Conservation (phyloP, 1,139 yeast species). For the Suhomyces coccinellae region DNA sequence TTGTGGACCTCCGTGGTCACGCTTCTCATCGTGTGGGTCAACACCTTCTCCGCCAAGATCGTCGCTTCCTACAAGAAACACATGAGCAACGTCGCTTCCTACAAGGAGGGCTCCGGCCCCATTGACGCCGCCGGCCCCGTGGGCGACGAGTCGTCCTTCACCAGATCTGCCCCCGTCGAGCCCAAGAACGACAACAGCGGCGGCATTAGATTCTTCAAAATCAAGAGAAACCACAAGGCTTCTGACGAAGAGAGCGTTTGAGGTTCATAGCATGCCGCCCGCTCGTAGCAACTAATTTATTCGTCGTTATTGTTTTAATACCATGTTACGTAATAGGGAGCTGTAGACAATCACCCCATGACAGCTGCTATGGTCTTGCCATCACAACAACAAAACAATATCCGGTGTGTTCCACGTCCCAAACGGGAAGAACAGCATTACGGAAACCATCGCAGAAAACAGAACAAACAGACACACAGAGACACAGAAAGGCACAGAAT, state of each 20-base stretch:
- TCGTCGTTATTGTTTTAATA: constrained; percentile 5
- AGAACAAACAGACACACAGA: no score
- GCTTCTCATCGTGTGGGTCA: constrained; percentile 52
- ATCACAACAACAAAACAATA: no score
- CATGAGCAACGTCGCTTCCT: constrained; percentile 35
- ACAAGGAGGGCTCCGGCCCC: constrained; percentile 12
- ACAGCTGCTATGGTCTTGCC: no score
- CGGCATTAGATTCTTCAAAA: constrained; percentile 77
- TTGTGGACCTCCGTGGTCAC: constrained; percentile 69
- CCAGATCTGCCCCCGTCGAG: constrained; percentile 38
- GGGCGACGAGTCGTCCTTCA: constrained; percentile 48
- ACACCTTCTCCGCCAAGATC: constrained; percentile 55
- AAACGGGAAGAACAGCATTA: no score
- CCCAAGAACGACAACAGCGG: constrained; percentile 45
- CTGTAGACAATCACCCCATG: constrained; percentile 2
- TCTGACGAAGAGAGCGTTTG: constrained; percentile 64
- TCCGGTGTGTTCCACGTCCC: no score
- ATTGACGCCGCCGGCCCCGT: constrained; percentile 19
- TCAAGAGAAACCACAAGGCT: constrained; percentile 64
- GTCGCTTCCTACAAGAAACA: constrained; percentile 49
- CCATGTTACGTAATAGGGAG: constrained; percentile 4
- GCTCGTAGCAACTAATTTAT: constrained; percentile 4
- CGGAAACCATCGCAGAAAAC: no score
- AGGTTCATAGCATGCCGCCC: constrained; percentile 8
- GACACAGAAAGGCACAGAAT: no score